Percentiles rank a stretch among this genome's conserved stretches.
phyloP scores from a whole-genome alignment of 192 early-diverging fungal genomes.

The Kickxella alabastrina region DNA sequence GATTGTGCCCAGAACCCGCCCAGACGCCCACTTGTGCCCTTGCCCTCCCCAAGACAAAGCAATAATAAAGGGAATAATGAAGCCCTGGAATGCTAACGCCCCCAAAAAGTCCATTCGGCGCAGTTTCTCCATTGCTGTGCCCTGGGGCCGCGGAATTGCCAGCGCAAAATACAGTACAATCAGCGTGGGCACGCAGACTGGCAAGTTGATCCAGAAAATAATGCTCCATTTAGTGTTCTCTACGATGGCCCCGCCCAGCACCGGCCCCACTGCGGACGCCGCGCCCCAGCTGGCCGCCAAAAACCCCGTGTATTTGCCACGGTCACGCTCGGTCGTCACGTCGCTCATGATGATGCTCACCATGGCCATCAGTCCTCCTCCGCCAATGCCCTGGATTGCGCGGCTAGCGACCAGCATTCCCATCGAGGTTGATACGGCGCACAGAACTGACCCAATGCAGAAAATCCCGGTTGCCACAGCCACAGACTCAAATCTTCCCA shows the following conservation, averaged over 20 bases:
- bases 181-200: constrained; percentile 47
- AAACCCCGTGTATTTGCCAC: constrained; percentile 60
- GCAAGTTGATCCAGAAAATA: constrained; percentile 63
- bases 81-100: constrained; percentile 51
- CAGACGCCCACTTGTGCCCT: constrained; percentile 66
- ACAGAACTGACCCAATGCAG: constrained; percentile 55
- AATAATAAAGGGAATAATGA: constrained; percentile 63
- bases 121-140: constrained; percentile 51
- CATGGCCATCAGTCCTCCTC: constrained; percentile 64
- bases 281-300: constrained; percentile 56
- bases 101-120: constrained; percentile 67
- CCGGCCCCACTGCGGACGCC: constrained; percentile 58
- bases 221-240: constrained; percentile 52
- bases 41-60: constrained; percentile 78
- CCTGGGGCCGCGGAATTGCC: constrained; percentile 30
- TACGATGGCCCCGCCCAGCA: constrained; percentile 59
- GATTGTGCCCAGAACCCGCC: constrained; percentile 61
- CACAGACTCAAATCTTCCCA: constrained; percentile 63
- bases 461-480: constrained; percentile 52
- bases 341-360: constrained; percentile 66
- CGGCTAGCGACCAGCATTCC: constrained; percentile 64
- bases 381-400: constrained; percentile 68
- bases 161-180: constrained; percentile 47
- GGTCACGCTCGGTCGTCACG: constrained; percentile 57
- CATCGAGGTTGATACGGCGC: constrained; percentile 58